Percentiles rank a stretch among this genome's conserved stretches.
Conservation (phyloP, 768 basidiomycete species). For the Boletus subparvulus region DNA sequence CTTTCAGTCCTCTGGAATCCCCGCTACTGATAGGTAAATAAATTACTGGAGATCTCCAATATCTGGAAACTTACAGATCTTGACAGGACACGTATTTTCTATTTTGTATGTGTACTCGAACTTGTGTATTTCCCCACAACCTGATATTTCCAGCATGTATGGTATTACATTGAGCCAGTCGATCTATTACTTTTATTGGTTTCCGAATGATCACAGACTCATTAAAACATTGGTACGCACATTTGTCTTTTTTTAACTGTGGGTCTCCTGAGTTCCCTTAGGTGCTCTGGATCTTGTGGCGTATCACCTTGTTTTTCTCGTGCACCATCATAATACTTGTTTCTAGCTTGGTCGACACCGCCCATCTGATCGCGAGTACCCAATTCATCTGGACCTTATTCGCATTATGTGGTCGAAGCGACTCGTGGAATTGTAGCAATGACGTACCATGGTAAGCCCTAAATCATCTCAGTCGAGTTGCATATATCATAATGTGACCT, state of each 20-base stretch:
- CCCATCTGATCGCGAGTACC: constrained; percentile 1
- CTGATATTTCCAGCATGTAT: constrained; percentile 8
- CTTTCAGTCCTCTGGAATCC: neutral
- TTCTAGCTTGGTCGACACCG: constrained; percentile 3
- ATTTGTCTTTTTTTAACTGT: neutral
- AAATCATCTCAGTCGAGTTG: neutral
- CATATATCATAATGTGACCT: neutral
- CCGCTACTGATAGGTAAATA: constrained; percentile 10
- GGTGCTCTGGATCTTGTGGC: constrained; percentile 2
- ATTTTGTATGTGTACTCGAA: neutral
- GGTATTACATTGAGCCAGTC: constrained; percentile 9
- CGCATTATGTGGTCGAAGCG: neutral
- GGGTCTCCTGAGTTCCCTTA: neutral
- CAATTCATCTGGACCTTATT: constrained; percentile 10
- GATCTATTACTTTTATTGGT: constrained; percentile 6
- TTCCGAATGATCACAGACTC: constrained; percentile 1
- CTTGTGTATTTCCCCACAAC: neutral
- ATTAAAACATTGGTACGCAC: constrained; percentile 4
- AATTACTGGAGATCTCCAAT: neutral
- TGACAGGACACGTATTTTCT: constrained; percentile 3
- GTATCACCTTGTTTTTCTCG: neutral
- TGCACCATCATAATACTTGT: neutral
- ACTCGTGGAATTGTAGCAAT: neutral
- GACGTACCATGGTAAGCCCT: constrained; percentile 5
- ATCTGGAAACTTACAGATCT: neutral